phyloP scores from a whole-genome alignment of 2,329 filamentous ascomycete genomes.

The Acephala macrosclerotiorum region DNA sequence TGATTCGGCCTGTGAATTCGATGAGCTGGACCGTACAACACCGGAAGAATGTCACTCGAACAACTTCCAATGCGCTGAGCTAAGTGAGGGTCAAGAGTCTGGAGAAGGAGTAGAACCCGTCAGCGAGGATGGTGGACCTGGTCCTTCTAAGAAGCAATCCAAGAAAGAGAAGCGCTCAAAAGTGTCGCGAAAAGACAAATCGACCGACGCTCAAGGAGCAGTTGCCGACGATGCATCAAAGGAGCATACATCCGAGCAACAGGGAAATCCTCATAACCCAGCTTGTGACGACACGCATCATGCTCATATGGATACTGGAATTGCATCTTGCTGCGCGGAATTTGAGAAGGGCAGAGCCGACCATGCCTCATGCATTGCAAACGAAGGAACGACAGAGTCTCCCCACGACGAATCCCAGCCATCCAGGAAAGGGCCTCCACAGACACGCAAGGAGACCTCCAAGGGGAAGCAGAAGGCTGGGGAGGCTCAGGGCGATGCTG shows the following conservation, averaged over 20 bases:
- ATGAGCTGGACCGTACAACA: neutral
- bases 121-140: neutral
- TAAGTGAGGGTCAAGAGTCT: neutral
- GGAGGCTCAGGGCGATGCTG: slow-evolving; percentile 12
- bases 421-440: neutral
- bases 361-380: neutral
- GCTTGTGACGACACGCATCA: slow-evolving; percentile 3
- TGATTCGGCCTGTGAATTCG: neutral
- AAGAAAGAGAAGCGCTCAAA: slow-evolving; percentile 9
- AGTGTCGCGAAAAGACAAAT: neutral
- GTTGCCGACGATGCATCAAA: neutral
- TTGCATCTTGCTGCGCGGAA: slow-evolving; percentile 8
- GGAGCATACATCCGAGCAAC: neutral
- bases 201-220: neutral
- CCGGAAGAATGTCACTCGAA: neutral
- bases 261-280: slow-evolving; percentile 3
- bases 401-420: neutral
- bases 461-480: slow-evolving; percentile 1
- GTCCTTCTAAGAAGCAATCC: neutral
- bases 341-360: slow-evolving; percentile 9
- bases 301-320: neutral
- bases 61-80: neutral
- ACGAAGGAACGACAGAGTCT: neutral
- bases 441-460: neutral
- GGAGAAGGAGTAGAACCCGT: neutral